Percentiles rank a stretch among this genome's conserved stretches.
Conservation (phyloP, 169 alveolate species). For the Hammondia hammondi region DNA sequence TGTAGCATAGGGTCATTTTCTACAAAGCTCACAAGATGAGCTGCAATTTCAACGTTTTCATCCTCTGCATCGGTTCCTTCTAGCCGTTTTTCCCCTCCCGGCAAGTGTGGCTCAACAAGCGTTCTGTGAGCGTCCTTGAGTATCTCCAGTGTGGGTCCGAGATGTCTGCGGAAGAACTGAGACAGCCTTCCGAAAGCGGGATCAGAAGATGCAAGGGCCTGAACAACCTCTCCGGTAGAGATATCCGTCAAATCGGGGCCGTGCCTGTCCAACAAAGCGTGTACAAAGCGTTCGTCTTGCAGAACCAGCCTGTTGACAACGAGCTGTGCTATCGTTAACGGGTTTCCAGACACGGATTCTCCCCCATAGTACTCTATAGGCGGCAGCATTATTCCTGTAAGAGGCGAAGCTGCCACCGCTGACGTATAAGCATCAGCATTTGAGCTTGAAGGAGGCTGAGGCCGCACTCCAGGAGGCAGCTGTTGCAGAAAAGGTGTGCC, state of each 20-base stretch:
- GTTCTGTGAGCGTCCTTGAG: constrained; percentile 7
- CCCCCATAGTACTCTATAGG: not conserved
- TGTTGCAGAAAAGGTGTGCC: too few relatives aligned
- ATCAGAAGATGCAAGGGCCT: constrained; percentile 9
- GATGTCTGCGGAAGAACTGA: not conserved
- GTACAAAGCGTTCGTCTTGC: not conserved
- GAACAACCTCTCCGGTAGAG: not conserved
- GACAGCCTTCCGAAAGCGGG: not conserved
- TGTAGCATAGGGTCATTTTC: not conserved
- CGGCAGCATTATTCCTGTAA: not conserved
- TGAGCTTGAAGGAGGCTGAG: not conserved
- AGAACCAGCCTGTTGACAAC: not conserved
- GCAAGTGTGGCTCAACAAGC: not conserved
- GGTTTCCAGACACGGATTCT: not conserved
- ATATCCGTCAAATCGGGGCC: constrained; percentile 16
- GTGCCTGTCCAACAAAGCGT: not conserved
- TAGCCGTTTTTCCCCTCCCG: not conserved
- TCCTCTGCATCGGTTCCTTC: not conserved
- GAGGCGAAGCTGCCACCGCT: not conserved
- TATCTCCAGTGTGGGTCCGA: not conserved
- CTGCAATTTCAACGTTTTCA: not conserved
- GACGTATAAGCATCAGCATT: not conserved
- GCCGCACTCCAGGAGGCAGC: not conserved
- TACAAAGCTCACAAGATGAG: not conserved
- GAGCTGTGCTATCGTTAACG: not conserved